Evolutionary conservation across 768 basidiomycete genomes (phyloP).

Genomic region (Tephrocybe rancida): DNA sequence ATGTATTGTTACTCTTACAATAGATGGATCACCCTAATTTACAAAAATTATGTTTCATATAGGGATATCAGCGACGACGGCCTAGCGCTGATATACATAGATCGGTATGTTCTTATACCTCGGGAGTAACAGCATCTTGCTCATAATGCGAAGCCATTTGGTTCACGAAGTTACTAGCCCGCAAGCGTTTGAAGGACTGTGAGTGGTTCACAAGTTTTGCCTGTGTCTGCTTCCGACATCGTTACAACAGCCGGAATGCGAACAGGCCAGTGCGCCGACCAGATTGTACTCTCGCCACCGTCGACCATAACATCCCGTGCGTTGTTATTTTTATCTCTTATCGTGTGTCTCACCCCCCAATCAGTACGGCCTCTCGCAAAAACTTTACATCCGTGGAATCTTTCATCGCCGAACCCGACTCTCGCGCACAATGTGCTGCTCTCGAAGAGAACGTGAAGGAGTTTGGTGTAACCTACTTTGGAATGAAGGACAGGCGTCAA

Average conservation of each 20-base stretch:
- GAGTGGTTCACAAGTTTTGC: conserved; percentile 26
- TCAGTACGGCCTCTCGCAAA: conserved; percentile 73
- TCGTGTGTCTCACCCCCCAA: conserved; percentile 3
- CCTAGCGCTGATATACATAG: conserved; percentile 81
- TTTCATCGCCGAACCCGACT: conserved; percentile 86
- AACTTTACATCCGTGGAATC: conserved; percentile 68
- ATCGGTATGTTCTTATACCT: conserved; percentile 51
- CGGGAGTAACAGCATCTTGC: not conserved
- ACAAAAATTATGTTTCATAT: conserved; percentile 16
- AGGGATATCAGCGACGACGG: conserved; percentile 78
- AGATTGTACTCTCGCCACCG: conserved; percentile 88
- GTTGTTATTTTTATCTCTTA: conserved; percentile 27
- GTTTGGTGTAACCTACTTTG: conserved; percentile 91
- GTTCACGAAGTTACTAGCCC: conserved; percentile 96
- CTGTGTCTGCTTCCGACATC: conserved; percentile 16
- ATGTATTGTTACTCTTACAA: too few relatives aligned
- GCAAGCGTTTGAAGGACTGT: conserved; percentile 90
- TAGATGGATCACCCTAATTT: too few relatives aligned
- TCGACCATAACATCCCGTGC: conserved; percentile 88
- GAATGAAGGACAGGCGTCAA: conserved; percentile 87
- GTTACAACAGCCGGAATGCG: conserved; percentile 59
- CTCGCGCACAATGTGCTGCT: conserved; percentile 79
- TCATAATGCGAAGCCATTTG: conserved; percentile 41
- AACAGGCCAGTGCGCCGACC: conserved; percentile 78
- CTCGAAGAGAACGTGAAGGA: conserved; percentile 90